These are phyloP conservation scores for Penicillium sp. DNA, from an alignment of 2,329 filamentous ascomycete species.

Conservation along the genomic window DNA sequence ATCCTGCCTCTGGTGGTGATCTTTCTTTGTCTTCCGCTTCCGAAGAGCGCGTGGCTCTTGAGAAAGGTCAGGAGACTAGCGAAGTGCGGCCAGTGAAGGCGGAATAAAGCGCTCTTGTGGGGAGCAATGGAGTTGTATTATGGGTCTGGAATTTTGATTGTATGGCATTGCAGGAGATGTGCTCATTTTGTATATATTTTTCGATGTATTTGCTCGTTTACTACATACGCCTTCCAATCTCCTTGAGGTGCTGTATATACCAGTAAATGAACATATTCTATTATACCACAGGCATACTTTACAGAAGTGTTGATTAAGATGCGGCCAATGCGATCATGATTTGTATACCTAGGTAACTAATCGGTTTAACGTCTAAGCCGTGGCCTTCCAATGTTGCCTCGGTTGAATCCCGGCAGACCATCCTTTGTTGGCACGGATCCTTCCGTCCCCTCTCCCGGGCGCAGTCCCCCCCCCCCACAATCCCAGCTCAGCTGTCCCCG, in stretches of 20 bases:
- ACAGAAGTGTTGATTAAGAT: no score
- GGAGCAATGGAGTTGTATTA: neutral
- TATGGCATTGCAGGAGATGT: neutral
- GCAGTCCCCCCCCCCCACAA: no score
- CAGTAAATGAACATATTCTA: neutral
- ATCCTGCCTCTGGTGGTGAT: slow-evolving; percentile 6
- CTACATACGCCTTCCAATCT: neutral
- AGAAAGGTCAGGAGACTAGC: slow-evolving; percentile 10
- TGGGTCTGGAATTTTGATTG: neutral
- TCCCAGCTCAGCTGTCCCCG: neutral
- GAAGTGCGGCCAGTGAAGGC: neutral
- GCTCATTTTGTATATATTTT: neutral
- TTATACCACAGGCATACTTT: neutral
- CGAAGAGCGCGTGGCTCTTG: slow-evolving; percentile 20
- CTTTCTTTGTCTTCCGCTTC: slow-evolving; percentile 14
- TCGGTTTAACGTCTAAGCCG: no score
- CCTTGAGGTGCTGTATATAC: neutral
- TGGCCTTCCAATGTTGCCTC: no score
- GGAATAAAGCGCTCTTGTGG: neutral
- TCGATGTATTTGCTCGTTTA: neutral
- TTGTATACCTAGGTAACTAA: no score
- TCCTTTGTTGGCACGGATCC: no score
- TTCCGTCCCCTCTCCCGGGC: no score
- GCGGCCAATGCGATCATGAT: no score
- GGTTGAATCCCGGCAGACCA: no score